These are phyloP conservation scores for Mentha longifolia DNA, from an alignment of 257 asterid genomes.

Conservation along the genomic window DNA sequence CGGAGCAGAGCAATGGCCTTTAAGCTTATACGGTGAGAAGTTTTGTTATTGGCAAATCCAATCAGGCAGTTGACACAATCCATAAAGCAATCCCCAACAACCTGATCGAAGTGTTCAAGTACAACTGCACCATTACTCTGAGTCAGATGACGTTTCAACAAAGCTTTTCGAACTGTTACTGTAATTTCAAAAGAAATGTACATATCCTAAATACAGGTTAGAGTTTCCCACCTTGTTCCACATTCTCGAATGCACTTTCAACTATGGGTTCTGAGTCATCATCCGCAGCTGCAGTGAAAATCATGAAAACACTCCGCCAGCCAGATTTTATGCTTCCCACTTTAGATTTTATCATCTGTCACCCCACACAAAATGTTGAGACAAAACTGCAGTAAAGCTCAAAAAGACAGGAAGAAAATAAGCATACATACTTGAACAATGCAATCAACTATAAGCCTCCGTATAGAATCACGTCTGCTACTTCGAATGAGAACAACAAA, in stretches of 20 bases:
- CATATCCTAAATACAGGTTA: slow-evolving; percentile 23
- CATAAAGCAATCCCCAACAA: slow-evolving; percentile 98
- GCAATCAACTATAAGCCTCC: slow-evolving; percentile 97
- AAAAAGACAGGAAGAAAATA: slow-evolving; percentile 29
- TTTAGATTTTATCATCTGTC: slow-evolving; percentile 98
- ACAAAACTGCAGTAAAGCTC: slow-evolving; percentile 29
- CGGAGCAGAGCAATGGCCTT: slow-evolving; percentile 99
- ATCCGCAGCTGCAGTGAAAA: slow-evolving; percentile 98
- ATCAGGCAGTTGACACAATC: slow-evolving; percentile 99
- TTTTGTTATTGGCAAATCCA: slow-evolving; percentile 95
- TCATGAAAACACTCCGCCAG: slow-evolving; percentile 99
- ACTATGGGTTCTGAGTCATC: slow-evolving; percentile 88
- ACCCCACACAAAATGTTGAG: slow-evolving; percentile 40
- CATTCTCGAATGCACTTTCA: slow-evolving; percentile 98
- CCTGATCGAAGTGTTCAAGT: slow-evolving; percentile 99
- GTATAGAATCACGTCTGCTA: slow-evolving; percentile 85
- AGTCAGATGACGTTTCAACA: slow-evolving; percentile 42
- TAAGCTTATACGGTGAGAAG: slow-evolving; percentile 91
- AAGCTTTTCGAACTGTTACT: slow-evolving; percentile 26
- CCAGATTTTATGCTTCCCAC: slow-evolving; percentile 99
- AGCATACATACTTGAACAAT: slow-evolving; percentile 84
- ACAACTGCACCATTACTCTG: slow-evolving; percentile 66
- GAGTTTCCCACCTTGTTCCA: slow-evolving; percentile 79
- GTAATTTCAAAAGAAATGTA: slow-evolving; percentile 26
- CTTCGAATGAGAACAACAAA: slow-evolving; percentile 93